A percentile compares a stretch with the other conserved stretches of the same genome.
Evolutionary conservation across 2,329 filamentous ascomycete genomes (phyloP).

Genomic region (Ascochyta clinopodiicola): DNA sequence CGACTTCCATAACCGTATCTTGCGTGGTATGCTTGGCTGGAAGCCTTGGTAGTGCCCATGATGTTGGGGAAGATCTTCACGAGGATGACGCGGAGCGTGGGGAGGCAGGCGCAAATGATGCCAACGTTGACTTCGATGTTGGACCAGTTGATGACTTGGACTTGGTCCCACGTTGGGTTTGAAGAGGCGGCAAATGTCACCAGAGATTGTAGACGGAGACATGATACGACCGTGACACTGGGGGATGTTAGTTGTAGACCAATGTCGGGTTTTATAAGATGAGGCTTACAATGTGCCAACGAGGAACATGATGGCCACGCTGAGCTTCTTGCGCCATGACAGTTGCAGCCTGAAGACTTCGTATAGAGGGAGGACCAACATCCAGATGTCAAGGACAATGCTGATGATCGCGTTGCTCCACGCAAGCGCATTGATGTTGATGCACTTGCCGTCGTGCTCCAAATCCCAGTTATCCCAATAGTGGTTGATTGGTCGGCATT

Average conservation of each 20-base stretch:
- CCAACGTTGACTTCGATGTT: constrained; percentile 53
- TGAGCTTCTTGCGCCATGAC: constrained; percentile 45
- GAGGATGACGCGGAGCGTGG: constrained; percentile 49
- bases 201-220: constrained; percentile 53
- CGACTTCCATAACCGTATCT: constrained; percentile 11
- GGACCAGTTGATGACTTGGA: constrained; percentile 51
- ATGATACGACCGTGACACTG: constrained; percentile 52
- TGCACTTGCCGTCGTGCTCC: constrained; percentile 38
- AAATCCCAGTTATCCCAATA: constrained; percentile 43
- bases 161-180: constrained; percentile 53
- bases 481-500: constrained; percentile 43
- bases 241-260: constrained; percentile 22
- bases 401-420: constrained; percentile 45
- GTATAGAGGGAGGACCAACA: constrained; percentile 44
- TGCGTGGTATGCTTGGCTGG: constrained; percentile 14
- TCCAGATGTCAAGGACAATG: constrained; percentile 42
- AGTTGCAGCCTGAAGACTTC: constrained; percentile 43
- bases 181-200: constrained; percentile 51
- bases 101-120: constrained; percentile 56
- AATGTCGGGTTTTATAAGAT: constrained; percentile 38
- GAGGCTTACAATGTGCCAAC: constrained; percentile 48
- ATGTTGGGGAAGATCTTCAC: constrained; percentile 47
- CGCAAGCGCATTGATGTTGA: constrained; percentile 43
- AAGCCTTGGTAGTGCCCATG: constrained; percentile 42
- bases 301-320: constrained; percentile 47